Conservation (phyloP, 2,329 filamentous ascomycete genomes). For the Pestalotiopsis sp. region DNA sequence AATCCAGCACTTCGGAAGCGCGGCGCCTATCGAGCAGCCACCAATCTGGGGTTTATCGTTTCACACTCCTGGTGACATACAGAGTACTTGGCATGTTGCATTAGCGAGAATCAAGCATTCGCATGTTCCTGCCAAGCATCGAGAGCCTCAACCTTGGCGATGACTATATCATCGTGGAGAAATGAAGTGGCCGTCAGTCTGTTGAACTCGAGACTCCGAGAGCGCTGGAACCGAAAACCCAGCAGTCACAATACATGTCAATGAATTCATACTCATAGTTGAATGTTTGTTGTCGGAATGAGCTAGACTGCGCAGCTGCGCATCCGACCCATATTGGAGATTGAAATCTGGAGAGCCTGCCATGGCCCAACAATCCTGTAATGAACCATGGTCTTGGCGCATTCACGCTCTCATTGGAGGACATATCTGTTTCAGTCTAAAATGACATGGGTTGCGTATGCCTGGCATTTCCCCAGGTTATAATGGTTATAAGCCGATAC, state of each 20-base stretch:
- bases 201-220: not conserved
- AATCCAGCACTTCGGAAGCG: not conserved
- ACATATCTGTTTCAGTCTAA: not conserved
- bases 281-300: too few relatives aligned
- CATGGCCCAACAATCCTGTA: not conserved
- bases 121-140: slow-evolving; percentile 2
- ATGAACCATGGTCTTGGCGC: not conserved
- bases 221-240: too few relatives aligned
- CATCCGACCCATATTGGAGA: too few relatives aligned
- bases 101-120: not conserved
- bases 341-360: not conserved
- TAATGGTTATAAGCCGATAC: not conserved
- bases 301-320: too few relatives aligned
- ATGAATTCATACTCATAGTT: too few relatives aligned
- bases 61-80: not conserved
- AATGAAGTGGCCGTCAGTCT: not conserved
- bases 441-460: not conserved
- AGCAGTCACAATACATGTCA: too few relatives aligned
- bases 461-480: not conserved
- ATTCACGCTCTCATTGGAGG: not conserved
- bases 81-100: not conserved
- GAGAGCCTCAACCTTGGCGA: slow-evolving; percentile 7
- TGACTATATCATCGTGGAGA: not conserved
- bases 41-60: not conserved
- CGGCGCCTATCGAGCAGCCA: not conserved